These are phyloP conservation scores for Carpinus viminea DNA, from an alignment of 306 rosid species.

Conservation along the genomic window DNA sequence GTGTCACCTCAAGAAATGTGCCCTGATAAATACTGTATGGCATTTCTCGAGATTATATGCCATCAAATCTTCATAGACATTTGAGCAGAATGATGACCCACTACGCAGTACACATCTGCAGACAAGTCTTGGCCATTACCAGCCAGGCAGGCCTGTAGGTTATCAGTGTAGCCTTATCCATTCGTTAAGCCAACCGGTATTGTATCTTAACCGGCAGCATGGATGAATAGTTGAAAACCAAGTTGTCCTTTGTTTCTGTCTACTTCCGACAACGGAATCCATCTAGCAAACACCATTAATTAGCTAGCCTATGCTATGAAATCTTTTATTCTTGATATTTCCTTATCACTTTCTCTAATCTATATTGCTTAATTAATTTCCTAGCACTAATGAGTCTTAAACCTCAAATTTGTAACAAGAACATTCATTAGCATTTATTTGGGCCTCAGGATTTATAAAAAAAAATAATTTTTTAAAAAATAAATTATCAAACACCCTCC, in stretches of 20 bases:
- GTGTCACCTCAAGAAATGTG: no score
- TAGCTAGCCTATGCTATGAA: no score
- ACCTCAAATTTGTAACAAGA: neutral
- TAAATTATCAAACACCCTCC: no score
- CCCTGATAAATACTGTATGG: no score
- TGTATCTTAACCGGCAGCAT: neutral
- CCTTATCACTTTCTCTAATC: neutral
- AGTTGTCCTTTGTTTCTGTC: neutral
- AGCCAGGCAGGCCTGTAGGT: neutral
- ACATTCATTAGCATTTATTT: no score
- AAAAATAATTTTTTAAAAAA: no score
- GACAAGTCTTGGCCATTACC: neutral
- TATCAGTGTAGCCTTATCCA: neutral
- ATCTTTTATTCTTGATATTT: neutral
- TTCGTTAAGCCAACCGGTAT: neutral
- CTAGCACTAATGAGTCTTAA: constrained; percentile 9
- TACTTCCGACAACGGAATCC: neutral
- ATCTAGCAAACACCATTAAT: no score
- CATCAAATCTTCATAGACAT: neutral
- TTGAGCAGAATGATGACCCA: neutral
- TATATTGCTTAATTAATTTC: neutral
- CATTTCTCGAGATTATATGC: neutral
- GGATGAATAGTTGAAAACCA: neutral
- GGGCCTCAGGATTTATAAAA: no score
- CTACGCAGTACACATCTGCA: no score